Conservation (phyloP, 352 stramenopile species). For the Phytophthora sojae region DNA sequence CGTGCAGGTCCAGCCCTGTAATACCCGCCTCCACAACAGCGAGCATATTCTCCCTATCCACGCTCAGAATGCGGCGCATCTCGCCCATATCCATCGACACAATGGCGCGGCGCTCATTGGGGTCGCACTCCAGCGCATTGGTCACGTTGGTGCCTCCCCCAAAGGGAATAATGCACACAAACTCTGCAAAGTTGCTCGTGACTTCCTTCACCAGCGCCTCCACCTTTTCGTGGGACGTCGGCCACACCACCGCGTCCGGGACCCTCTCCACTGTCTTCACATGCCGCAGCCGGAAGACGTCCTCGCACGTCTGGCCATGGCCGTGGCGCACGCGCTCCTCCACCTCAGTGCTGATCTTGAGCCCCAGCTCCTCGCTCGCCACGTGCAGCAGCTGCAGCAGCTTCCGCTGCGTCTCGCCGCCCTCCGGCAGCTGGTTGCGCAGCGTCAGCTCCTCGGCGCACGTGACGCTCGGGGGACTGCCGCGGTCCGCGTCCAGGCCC, state of each 20-base stretch:
- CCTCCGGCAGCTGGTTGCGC: slow-evolving; percentile 31
- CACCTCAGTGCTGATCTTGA: slow-evolving; percentile 47
- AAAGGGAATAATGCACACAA: slow-evolving; percentile 94
- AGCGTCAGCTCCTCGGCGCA: slow-evolving; percentile 43
- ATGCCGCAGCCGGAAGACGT: slow-evolving; percentile 70
- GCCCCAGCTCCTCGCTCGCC: slow-evolving; percentile 26
- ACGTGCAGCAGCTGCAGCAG: slow-evolving; percentile 46
- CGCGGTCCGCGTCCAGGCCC: slow-evolving; percentile 51
- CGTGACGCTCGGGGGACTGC: slow-evolving; percentile 45
- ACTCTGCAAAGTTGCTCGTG: slow-evolving; percentile 43
- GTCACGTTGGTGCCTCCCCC: slow-evolving; percentile 94
- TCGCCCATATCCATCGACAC: slow-evolving; percentile 94
- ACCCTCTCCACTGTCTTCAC: slow-evolving; percentile 60
- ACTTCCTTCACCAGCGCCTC: slow-evolving; percentile 82
- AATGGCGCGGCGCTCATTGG: slow-evolving; percentile 87
- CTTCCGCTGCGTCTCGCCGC: slow-evolving; percentile 14
- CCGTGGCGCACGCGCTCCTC: slow-evolving; percentile 72
- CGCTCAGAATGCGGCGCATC: slow-evolving; percentile 80
- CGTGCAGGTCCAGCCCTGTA: slow-evolving; percentile 90
- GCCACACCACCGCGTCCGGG: slow-evolving; percentile 94
- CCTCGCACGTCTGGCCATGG: slow-evolving; percentile 78
- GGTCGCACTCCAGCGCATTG: slow-evolving; percentile 65
- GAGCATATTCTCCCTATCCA: slow-evolving; percentile 90
- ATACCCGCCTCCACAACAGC: slow-evolving; percentile 91
- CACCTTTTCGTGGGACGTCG: slow-evolving; percentile 82